Conservation (phyloP, 306 rosid genomes). For the Cucurbita argyrosperma region DNA sequence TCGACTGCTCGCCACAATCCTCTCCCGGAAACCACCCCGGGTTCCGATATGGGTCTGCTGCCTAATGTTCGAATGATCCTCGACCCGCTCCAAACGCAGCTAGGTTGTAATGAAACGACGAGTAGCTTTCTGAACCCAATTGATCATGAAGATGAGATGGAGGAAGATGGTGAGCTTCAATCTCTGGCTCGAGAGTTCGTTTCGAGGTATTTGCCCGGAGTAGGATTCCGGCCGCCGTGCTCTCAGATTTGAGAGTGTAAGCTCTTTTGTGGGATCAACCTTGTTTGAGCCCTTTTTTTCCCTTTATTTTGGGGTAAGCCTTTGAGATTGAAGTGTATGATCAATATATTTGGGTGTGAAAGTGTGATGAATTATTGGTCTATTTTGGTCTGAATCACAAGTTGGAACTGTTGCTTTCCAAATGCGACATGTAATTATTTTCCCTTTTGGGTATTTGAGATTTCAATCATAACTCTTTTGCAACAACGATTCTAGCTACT, state of each 20-base stretch:
- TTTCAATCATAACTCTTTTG: background rate
- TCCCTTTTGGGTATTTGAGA: background rate
- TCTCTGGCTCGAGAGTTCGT: constrained; percentile 48
- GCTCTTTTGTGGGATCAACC: background rate
- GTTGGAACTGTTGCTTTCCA: background rate
- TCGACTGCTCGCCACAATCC: background rate
- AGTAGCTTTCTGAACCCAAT: constrained; percentile 6
- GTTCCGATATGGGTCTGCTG: constrained; percentile 12
- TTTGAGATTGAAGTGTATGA: background rate
- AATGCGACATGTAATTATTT: background rate
- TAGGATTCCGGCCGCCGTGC: constrained; percentile 33
- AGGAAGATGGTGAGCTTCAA: constrained; percentile 38
- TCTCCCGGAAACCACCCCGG: background rate
- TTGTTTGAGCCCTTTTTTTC: background rate
- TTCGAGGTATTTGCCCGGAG: constrained; percentile 47
- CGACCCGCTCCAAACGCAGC: constrained; percentile 24
- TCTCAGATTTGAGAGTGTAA: constrained; percentile 10
- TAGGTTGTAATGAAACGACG: constrained; percentile 13
- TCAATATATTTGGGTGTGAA: background rate
- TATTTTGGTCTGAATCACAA: background rate
- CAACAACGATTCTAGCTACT: background rate
- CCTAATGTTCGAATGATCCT: constrained; percentile 19
- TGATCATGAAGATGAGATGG: constrained; percentile 12
- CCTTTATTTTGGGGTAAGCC: background rate
- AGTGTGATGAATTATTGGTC: background rate